Evolutionary conservation across 208 protist species (phyloP).

Genomic region (Wallacemonas sp.): DNA sequence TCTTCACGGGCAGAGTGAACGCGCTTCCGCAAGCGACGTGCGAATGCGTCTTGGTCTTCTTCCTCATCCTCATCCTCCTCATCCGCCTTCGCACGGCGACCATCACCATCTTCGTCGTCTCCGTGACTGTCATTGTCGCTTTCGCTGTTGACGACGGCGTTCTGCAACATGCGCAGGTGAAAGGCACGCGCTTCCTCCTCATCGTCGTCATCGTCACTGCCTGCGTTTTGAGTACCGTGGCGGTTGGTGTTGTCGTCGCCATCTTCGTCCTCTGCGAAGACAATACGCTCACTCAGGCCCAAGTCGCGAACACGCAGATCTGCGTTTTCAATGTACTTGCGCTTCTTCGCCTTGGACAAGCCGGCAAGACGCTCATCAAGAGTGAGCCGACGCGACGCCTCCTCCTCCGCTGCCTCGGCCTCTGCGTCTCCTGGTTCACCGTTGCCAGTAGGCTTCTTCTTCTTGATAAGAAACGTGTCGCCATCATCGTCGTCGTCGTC

Average conservation of each 20-base stretch:
- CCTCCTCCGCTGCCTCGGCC: not conserved
- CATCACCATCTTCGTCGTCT: constrained; percentile 1
- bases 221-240: not conserved
- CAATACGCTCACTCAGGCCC: constrained; percentile 62
- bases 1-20: constrained; percentile 40
- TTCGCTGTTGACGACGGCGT: constrained; percentile 10
- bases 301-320: constrained; percentile 84
- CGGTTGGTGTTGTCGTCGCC: constrained; percentile 28
- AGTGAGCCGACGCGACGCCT: constrained; percentile 42
- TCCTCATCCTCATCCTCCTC: constrained; percentile 11
- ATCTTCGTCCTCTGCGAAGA: constrained; percentile 68
- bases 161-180: constrained; percentile 5
- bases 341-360: constrained; percentile 85
- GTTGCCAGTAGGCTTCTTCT: constrained; percentile 9
- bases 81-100: not conserved
- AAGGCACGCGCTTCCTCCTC: constrained; percentile 8
- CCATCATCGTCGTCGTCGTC: constrained; percentile 36
- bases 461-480: constrained; percentile 53
- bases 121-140: constrained; percentile 6
- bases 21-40: constrained; percentile 47
- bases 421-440: not conserved
- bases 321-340: constrained; percentile 73
- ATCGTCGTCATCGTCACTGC: not conserved
- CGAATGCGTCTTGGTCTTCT: constrained; percentile 37
- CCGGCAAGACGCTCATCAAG: constrained; percentile 83